Conservation (phyloP, 306 rosid species). For the Ochetophila trinervis region DNA sequence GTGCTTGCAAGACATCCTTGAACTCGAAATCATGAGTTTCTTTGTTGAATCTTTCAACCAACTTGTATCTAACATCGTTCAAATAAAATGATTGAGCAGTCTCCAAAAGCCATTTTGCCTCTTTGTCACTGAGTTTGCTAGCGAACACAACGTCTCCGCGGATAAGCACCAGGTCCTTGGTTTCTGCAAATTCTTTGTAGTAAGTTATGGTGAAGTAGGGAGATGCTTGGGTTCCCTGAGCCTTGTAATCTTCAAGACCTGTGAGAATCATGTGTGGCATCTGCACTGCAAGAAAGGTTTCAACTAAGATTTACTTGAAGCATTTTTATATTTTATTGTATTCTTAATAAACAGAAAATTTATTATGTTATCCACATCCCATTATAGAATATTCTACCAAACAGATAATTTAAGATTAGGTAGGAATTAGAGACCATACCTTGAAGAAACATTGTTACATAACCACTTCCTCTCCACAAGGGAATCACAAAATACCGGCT, state of each 20-base stretch:
- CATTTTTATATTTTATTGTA: background rate
- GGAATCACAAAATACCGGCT: slow-evolving; percentile 91
- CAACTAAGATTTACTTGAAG: background rate
- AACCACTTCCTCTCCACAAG: slow-evolving; percentile 88
- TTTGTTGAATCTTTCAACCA: slow-evolving; percentile 82
- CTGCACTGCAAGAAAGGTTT: slow-evolving; percentile 58
- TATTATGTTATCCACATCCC: background rate
- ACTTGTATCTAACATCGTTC: slow-evolving; percentile 68
- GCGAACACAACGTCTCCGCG: slow-evolving; percentile 82
- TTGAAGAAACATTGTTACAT: slow-evolving; percentile 84
- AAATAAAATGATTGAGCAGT: slow-evolving; percentile 77
- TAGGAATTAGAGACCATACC: slow-evolving; percentile 44
- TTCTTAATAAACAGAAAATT: background rate
- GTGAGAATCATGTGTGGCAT: slow-evolving; percentile 78
- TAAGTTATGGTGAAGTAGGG: slow-evolving; percentile 69
- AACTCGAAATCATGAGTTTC: slow-evolving; percentile 85
- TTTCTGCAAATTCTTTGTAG: slow-evolving; percentile 83
- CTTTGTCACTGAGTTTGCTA: slow-evolving; percentile 72
- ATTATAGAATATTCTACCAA: background rate
- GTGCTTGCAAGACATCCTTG: slow-evolving; percentile 76
- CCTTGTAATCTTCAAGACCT: slow-evolving; percentile 93
- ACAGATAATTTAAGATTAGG: slow-evolving; percentile 18
- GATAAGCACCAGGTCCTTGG: slow-evolving; percentile 79
- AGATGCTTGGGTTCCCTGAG: slow-evolving; percentile 87
- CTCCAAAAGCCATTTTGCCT: slow-evolving; percentile 83